Conservation (phyloP, 164 flowering plant species). For the Houttuynia cordata region DNA sequence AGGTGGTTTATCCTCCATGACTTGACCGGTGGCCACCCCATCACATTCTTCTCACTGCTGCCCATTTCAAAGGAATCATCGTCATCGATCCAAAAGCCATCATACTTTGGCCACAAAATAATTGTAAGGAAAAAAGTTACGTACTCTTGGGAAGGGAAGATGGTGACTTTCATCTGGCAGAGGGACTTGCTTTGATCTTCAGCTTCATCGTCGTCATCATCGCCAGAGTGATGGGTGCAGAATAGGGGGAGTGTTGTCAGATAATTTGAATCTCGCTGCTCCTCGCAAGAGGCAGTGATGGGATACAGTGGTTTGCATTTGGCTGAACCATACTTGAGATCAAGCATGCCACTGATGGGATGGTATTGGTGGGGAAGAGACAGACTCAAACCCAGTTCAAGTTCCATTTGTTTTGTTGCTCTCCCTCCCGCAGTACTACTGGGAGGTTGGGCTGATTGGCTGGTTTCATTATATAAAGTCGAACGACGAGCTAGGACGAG, state of each 20-base stretch:
- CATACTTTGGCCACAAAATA: too few species aligned
- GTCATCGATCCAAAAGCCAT: too few species aligned
- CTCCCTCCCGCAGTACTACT: neutral
- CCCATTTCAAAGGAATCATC: too few species aligned
- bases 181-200: neutral
- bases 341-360: constrained; percentile 11
- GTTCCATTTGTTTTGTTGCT: constrained; percentile 18
- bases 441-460: too few species aligned
- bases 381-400: constrained; percentile 27
- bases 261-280: neutral
- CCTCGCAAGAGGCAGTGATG: constrained; percentile 15
- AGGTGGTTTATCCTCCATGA: constrained; percentile 20
- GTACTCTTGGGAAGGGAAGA: neutral
- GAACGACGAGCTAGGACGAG: neutral
- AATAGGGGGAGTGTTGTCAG: constrained; percentile 10
- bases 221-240: neutral
- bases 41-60: constrained; percentile 7
- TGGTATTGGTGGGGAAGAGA: constrained; percentile 19
- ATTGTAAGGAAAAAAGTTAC: neutral
- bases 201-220: neutral
- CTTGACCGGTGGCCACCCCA: constrained; percentile 49
- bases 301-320: neutral
- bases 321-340: constrained; percentile 7
- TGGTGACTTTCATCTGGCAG: neutral
- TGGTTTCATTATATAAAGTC: neutral